Percentiles rank a stretch among this genome's conserved stretches.
phyloP scores from a whole-genome alignment of 345 rosid genomes.

The Toxicodendron radicans region DNA sequence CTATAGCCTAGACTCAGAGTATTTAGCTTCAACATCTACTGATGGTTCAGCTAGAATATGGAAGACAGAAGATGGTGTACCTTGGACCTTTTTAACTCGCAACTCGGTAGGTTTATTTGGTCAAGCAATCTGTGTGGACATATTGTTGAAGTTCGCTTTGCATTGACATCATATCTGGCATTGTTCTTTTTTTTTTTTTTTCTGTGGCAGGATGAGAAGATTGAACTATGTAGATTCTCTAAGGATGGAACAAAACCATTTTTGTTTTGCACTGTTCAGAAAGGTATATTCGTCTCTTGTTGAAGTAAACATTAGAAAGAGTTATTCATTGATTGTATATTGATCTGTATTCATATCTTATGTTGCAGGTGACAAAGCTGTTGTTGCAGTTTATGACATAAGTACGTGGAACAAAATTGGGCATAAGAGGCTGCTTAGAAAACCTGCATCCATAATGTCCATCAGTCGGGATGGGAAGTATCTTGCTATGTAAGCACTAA shows the following conservation, averaged over 20 bases:
- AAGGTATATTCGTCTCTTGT: conserved; percentile 39
- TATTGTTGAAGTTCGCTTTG: conserved; percentile 14
- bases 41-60: conserved; percentile 96
- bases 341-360: conserved; percentile 20
- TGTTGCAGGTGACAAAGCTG: conserved; percentile 61
- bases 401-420: conserved; percentile 96
- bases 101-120: conserved; percentile 48
- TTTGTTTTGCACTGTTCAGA: conserved; percentile 77
- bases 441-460: conserved; percentile 78
- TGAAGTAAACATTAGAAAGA: not conserved
- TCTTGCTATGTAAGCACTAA: conserved; percentile 73
- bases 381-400: conserved; percentile 79
- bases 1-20: conserved; percentile 87
- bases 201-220: conserved; percentile 78
- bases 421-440: conserved; percentile 75
- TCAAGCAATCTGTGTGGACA: not conserved
- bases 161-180: conserved; percentile 1
- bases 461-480: conserved; percentile 94
- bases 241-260: conserved; percentile 95
- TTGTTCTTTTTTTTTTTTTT: conserved; percentile 10
- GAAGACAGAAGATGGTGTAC: conserved; percentile 83
- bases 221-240: conserved; percentile 83
- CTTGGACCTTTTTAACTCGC: conserved; percentile 70
- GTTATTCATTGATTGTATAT: conserved; percentile 3
- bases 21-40: conserved; percentile 77